Evolutionary conservation across 441 rosid genomes (phyloP), one percentile per base, ranked within the genome.

Genomic region (Populus hybrid): DNA sequence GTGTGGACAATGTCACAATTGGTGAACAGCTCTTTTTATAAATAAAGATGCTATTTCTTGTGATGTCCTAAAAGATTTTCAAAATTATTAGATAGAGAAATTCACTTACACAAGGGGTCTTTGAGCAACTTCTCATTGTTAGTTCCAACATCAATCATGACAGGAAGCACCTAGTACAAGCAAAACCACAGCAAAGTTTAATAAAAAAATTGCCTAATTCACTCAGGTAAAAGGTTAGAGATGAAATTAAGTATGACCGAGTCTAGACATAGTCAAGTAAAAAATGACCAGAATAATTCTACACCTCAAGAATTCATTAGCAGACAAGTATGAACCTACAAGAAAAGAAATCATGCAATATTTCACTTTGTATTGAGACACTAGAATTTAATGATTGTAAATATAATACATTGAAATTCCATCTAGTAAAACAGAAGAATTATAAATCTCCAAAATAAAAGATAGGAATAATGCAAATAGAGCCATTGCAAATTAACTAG

Each of bases 61-160:
- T 35, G 50, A 53, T 12, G 69, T 30, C 18, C 12, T 6, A 23
- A 70, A 24, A 24, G n/a, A 30, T 36, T n/a, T n/a, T 68, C 5
- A 57, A 18, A 70, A 74, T 16, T 11, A 72, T 24, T 16, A 16
- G 18, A 53, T 65, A 75, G 70, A 46, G 77, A 42, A 72, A 50
- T 50, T 80, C 72, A 84, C 97, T 88, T 91, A 96, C 99, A 96
- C 78, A 92, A n/a, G 74, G 97, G 93, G 50, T 92, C 89, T 76
- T 92, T 85, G 76, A 94, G 94, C 83, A 96, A 90, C 83, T 87
- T 96, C 86, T 94, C 95, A 84, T 96, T 96, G 87, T 94, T 91
- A 68, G 99, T 96, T 83, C 98, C 99, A 82, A 96, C 94, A 85
- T 96, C 99, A 88, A 96, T 92, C 99, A 94, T 94, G 79, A 96